Base-by-base conservation (phyloP, 2,329 filamentous ascomycete species). In the Fusarium pininemorale region DNA sequence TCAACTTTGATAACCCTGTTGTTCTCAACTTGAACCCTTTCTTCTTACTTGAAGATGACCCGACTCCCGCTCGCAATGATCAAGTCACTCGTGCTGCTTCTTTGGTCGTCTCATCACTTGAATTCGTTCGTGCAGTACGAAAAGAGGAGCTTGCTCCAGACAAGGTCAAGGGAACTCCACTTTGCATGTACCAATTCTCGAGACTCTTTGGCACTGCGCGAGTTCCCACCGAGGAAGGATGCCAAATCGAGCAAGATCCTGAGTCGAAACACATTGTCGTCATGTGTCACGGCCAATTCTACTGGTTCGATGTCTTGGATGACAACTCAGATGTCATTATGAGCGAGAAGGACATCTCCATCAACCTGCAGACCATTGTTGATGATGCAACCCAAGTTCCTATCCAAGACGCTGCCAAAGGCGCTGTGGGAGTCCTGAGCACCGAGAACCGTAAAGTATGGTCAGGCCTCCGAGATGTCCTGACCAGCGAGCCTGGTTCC, bases 161-260 rank as follows among this genome's bases (percentile, higher is more conserved):
- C 82, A 95, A 88, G 4, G 84, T 98, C 70, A 93, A 92, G 77
- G 94, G 94, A 26, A 92, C 91, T 28, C 95, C 96, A 1, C 87
- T 99, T 24, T 96, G 94, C 87, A 99, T 99, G 96, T 98, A 98
- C 82, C 96, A 99, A 82, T 98, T 97, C 84, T 97, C 96, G 1
- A 90, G 96, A 24, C 87, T 99, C 35, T 99, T 99, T 79, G 96
- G 96, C 58, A 98, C 96, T 2, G 95, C 96, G 51, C 91, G 96
- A 75, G 94, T 99, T 14, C 96, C 96, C 0, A 98, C 96, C 1
- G 94, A 97, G 37, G 92, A 96, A 80, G 96, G 96, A 10, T 99
- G 96, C 81, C 93, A 98, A 77, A 98, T 99, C 78, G 95, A 95
- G 73, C 95, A 98, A 81, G 95, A 98, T 78, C 93, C 95, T 2